These are phyloP conservation scores for Podospora pseudoanserina DNA, from an alignment of 495 filamentous ascomycete species.

Conservation along the genomic window DNA sequence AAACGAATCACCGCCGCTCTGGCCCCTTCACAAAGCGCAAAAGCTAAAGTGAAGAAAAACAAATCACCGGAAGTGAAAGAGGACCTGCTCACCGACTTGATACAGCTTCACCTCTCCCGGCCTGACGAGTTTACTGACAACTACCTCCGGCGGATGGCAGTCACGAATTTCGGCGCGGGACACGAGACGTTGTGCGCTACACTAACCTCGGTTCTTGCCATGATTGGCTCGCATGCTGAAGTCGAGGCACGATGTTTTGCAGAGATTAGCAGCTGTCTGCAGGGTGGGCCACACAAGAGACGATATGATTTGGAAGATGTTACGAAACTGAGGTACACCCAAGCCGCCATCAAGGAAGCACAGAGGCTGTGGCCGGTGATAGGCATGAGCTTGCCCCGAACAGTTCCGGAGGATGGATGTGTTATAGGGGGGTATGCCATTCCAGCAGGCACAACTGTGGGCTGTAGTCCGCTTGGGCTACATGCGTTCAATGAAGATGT, in stretches of 20 bases:
- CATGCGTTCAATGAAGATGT: constrained; percentile 49
- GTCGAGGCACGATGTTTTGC: constrained; percentile 16
- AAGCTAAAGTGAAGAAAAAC: background rate
- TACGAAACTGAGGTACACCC: constrained; percentile 44
- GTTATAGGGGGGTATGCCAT: constrained; percentile 49
- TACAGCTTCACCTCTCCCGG: constrained; percentile 34
- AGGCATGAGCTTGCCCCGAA: constrained; percentile 54
- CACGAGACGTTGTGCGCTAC: constrained; percentile 49
- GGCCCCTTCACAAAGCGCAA: background rate
- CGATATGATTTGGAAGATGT: constrained; percentile 26
- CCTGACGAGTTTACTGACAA: constrained; percentile 33
- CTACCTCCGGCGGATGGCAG: constrained; percentile 43
- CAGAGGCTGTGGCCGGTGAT: constrained; percentile 59
- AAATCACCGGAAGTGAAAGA: background rate
- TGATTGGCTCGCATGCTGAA: constrained; percentile 29
- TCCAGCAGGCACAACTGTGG: constrained; percentile 53
- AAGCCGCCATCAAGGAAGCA: constrained; percentile 60
- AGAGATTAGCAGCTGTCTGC: background rate
- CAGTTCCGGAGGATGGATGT: constrained; percentile 50
- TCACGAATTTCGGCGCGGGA: constrained; percentile 48
- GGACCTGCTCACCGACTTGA: constrained; percentile 38
- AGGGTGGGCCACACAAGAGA: constrained; percentile 8
- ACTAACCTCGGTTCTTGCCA: constrained; percentile 36
- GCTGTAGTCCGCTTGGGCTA: constrained; percentile 58
- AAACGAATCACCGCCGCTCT: constrained; percentile 26